These are phyloP conservation scores for Spatholobus suberectus DNA, from an alignment of 306 rosid genomes.

Conservation along the genomic window DNA sequence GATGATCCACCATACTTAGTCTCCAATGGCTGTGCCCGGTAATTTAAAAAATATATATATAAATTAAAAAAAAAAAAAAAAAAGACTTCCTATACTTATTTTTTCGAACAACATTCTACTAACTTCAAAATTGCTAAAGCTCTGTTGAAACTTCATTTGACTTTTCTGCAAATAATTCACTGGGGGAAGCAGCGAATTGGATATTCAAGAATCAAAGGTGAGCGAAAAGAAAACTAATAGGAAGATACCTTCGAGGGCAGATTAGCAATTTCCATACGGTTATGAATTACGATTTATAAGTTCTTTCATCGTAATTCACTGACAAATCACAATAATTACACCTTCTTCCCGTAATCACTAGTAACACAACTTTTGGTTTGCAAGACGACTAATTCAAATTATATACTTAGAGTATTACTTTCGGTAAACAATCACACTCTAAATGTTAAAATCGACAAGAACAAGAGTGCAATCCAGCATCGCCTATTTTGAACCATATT, in stretches of 20 bases:
- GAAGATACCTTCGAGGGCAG: background rate
- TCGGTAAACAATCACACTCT: background rate
- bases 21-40: background rate
- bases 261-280: slow-evolving; percentile 2
- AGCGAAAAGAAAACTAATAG: background rate
- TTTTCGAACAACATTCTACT: background rate
- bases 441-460: too few species aligned
- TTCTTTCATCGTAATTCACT: background rate
- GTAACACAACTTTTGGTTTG: background rate
- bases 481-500: background rate
- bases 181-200: background rate
- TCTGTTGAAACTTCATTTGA: background rate
- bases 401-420: background rate
- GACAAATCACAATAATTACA: background rate
- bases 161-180: background rate
- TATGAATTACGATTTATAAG: background rate
- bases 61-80: background rate
- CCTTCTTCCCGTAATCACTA: background rate
- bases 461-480: background rate
- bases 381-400: background rate
- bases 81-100: background rate
- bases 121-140: background rate
- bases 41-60: slow-evolving; percentile 19
- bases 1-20: background rate
- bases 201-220: too few species aligned